phyloP scores from a whole-genome alignment of 2,329 filamentous ascomycete genomes.

The Microsporum canis region DNA sequence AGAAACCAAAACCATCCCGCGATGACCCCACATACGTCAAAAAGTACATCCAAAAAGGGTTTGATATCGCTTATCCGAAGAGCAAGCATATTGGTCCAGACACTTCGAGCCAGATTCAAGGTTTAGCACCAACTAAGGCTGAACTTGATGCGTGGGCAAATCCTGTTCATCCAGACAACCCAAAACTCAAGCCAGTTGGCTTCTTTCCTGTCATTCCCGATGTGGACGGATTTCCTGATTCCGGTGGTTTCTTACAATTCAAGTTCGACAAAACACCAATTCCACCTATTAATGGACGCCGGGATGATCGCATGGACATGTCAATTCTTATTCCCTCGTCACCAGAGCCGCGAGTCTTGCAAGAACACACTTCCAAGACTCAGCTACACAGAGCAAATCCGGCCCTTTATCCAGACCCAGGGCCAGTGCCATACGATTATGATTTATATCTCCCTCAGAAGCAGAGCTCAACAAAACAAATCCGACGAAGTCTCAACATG shows the following conservation, averaged over 20 bases:
- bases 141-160: conserved; percentile 50
- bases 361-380: conserved; percentile 39
- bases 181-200: conserved; percentile 46
- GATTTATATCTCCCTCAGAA: conserved; percentile 48
- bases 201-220: conserved; percentile 52
- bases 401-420: conserved; percentile 39
- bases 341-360: conserved; percentile 37
- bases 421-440: conserved; percentile 46
- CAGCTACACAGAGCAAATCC: conserved; percentile 41
- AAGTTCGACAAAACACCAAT: conserved; percentile 53
- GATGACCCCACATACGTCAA: conserved; percentile 52
- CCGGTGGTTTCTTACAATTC: conserved; percentile 48
- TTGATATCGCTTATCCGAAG: conserved; percentile 52
- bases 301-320: conserved; percentile 50
- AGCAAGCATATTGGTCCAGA: conserved; percentile 50
- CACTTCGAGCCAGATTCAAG: conserved; percentile 41
- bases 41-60: conserved; percentile 51
- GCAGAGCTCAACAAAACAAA: conserved; percentile 36
- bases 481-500: conserved; percentile 47
- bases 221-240: conserved; percentile 48
- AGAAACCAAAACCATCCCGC: conserved; percentile 28
- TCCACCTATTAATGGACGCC: conserved; percentile 35
- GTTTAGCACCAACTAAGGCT: conserved; percentile 42
- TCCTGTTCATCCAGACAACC: conserved; percentile 49
- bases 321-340: conserved; percentile 44